Base-by-base conservation (phyloP, 2,329 filamentous ascomycete species). In the Hansfordia pulvinata region DNA sequence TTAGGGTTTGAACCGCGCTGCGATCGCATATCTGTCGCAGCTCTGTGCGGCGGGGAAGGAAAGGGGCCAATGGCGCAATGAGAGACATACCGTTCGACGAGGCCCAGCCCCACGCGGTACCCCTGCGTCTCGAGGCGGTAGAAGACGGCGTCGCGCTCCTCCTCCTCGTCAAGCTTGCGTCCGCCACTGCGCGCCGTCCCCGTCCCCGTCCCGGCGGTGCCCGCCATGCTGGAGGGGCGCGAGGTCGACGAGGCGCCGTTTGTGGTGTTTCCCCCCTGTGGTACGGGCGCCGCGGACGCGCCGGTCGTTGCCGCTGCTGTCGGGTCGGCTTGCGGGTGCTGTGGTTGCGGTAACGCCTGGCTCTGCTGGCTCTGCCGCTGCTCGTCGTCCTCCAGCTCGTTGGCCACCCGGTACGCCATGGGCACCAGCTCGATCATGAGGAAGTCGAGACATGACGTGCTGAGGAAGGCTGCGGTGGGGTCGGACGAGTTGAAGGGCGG, bases 341-440 rank as follows among this genome's bases (percentile, higher is more conserved):
- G n/a, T n/a, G n/a, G n/a, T n/a, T n/a, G n/a, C n/a, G n/a, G n/a
- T n/a, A n/a, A n/a, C n/a, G n/a, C n/a, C n/a, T n/a, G n/a, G 23
- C 23, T 3, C n/a, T 24, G 23, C 12, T 24, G 23, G 26, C 15
- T 40, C 28, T 36, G 33, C 25, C 26, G 26, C 17, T 23, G 28
- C 32, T 64, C 52, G 27, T 54, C 48, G 17, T 56, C 57, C 31
- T 74, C 70, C 4, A 84, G 63, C 44, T 90, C 77, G 44, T 76
- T 70, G 13, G 83, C 76, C 35, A 96, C 67, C 37, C 90, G 76
- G 53, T 92, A 84, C 5, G 88, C 82, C 62, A 96, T 78, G 20
- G 90, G 90, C 10, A 98, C 90, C 29, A 98, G 72, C 60, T 98
- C 90, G 49, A 96, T 96, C 41, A 98, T 71, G 30, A 98, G 71